phyloP scores from a whole-genome alignment of 2,329 filamentous ascomycete species.

The Colletotrichum liaoningense region DNA sequence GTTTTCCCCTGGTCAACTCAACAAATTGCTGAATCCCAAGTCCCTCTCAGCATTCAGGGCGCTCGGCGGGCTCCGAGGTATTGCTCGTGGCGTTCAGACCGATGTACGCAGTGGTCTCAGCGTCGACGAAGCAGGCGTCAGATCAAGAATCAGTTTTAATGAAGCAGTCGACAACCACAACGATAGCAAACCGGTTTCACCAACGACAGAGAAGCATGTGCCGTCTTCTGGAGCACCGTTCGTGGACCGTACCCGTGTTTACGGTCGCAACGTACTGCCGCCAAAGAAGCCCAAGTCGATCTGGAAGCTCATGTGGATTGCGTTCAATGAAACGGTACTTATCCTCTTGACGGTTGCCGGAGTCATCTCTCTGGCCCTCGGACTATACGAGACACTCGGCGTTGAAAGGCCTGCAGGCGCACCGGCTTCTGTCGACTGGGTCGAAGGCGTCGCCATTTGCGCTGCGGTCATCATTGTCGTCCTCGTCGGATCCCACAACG shows the following conservation, averaged over 20 bases:
- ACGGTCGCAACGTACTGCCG: conserved; percentile 49
- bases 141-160: conserved; percentile 74
- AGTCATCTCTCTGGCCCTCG: conserved; percentile 67
- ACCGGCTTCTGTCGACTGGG: conserved; percentile 59
- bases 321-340: conserved; percentile 71
- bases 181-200: background rate
- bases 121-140: conserved; percentile 71
- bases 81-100: conserved; percentile 77
- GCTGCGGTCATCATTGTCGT: conserved; percentile 66
- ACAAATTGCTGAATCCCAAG: conserved; percentile 81
- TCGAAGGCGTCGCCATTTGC: conserved; percentile 66
- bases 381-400: conserved; percentile 67
- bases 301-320: conserved; percentile 62
- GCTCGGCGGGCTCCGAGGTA: conserved; percentile 74
- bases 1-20: conserved; percentile 78
- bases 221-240: conserved; percentile 36
- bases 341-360: conserved; percentile 69
- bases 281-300: conserved; percentile 21
- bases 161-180: conserved; percentile 62
- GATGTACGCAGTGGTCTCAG: conserved; percentile 73
- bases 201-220: background rate
- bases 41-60: conserved; percentile 78
- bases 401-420: conserved; percentile 46
- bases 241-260: conserved; percentile 67
- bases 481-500: conserved; percentile 62